These are phyloP conservation scores for Colletotrichum orbiculare DNA, from an alignment of 2,329 filamentous ascomycete genomes.

Conservation along the genomic window DNA sequence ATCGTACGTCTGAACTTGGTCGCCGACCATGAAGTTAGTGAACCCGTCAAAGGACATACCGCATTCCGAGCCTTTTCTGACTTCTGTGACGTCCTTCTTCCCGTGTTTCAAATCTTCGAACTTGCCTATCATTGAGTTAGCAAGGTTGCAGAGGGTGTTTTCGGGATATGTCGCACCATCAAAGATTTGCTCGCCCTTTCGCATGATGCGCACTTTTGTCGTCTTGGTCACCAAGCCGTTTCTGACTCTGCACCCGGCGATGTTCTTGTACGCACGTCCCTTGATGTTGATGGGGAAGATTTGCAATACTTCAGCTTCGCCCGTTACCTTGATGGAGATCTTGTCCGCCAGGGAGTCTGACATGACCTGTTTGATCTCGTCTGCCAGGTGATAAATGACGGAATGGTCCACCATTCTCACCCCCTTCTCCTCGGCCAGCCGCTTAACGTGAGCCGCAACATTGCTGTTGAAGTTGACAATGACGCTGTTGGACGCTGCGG, in stretches of 20 bases:
- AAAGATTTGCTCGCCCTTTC: constrained; percentile 77
- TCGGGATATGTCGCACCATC: constrained; percentile 74
- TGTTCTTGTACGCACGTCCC: constrained; percentile 74
- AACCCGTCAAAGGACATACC: constrained; percentile 87
- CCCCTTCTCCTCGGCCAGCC: constrained; percentile 74
- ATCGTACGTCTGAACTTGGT: constrained; percentile 90
- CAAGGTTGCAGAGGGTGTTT: background rate
- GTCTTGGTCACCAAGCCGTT: constrained; percentile 79
- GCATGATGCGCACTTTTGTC: constrained; percentile 76
- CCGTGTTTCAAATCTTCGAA: constrained; percentile 87
- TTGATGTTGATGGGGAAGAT: constrained; percentile 87
- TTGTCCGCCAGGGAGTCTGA: constrained; percentile 75
- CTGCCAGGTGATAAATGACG: constrained; percentile 84
- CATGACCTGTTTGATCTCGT: constrained; percentile 76
- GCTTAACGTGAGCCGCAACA: constrained; percentile 74
- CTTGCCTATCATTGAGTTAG: constrained; percentile 65
- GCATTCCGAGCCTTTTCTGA: constrained; percentile 94
- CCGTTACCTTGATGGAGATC: constrained; percentile 77
- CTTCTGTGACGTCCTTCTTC: constrained; percentile 91
- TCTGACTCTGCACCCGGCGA: constrained; percentile 88
- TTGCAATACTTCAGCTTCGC: constrained; percentile 87
- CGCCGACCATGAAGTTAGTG: constrained; percentile 81
- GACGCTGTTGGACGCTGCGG: constrained; percentile 77
- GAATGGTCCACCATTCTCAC: constrained; percentile 87
- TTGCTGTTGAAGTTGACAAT: constrained; percentile 89